A percentile compares a stretch with the other conserved stretches of the same genome.
Evolutionary conservation across 768 basidiomycete species (phyloP).

Genomic region (Saitozyma podzolica): DNA sequence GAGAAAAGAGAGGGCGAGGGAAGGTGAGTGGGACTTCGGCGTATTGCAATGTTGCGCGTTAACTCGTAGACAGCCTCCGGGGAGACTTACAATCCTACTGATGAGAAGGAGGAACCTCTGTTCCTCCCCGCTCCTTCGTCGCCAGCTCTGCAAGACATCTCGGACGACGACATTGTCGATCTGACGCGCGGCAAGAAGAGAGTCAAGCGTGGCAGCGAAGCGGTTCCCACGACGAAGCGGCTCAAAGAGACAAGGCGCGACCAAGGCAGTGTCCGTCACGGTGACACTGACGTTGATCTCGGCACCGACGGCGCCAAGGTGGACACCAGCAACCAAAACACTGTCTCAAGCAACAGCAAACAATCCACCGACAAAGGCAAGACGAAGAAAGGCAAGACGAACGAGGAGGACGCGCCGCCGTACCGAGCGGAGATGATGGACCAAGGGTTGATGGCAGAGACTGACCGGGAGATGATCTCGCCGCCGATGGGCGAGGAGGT

Average conservation of each 20-base stretch:
- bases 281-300: constrained; percentile 3
- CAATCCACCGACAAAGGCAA: neutral
- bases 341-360: constrained; percentile 7
- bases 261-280: constrained; percentile 28
- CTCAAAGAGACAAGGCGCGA: neutral
- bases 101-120: constrained; percentile 3
- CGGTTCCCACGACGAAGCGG: too few relatives aligned
- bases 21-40: too few relatives aligned
- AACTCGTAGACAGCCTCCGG: too few relatives aligned
- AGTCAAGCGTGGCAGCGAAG: too few relatives aligned
- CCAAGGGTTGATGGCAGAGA: too few relatives aligned
- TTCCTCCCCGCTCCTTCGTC: neutral
- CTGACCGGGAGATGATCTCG: too few relatives aligned
- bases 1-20: too few relatives aligned
- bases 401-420: too few relatives aligned
- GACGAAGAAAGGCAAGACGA: neutral
- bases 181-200: neutral
- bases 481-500: too few relatives aligned
- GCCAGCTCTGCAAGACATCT: neutral
- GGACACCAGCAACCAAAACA: constrained; percentile 21
- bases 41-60: too few relatives aligned
- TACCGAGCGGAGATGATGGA: neutral
- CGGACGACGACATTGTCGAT: constrained; percentile 2
- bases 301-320: constrained; percentile 34
- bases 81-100: neutral